Base-by-base conservation (phyloP, 2,329 filamentous ascomycete species). In the Dothiorella sarmentorum region DNA sequence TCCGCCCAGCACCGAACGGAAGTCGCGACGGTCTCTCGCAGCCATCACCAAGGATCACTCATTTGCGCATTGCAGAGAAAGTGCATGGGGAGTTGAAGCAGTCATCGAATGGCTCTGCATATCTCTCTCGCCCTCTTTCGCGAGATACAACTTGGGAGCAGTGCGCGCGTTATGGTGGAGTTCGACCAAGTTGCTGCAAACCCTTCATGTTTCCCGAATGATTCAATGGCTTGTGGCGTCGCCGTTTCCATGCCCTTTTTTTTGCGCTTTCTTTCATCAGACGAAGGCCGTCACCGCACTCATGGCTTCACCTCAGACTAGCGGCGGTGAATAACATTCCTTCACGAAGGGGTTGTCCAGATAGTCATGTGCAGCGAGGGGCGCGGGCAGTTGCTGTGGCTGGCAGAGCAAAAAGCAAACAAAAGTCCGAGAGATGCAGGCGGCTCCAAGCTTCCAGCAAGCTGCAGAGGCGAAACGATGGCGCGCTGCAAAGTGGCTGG, bases 401-500 rank as follows among this genome's bases (percentile, higher is more conserved):
- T 22, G 38, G 44, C 29, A 18, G 17, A 10, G 35, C 24, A 40
- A 22, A 18, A 7, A 37, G 22, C 33, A 53, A 40, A 40, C 49
- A 40, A 33, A 40, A 35, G 18, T 18, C 9, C 11, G 17, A 10
- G 11, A 26, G 15, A n/a, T 11, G 43, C 43, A n/a, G 24, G 43
- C 43, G 17, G 24, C 27, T 37, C 45, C 45, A 51, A 51, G 31
- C 18, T 35, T 7, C 45, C 7, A n/a, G 29, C 45, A 35, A 51
- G 45, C 35, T 55, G 51, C 51, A 55, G 51, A 13, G 27, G 27
- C 24, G 51, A 55, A 43, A 55, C 43, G 51, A 55, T 31, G 51
- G 51, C 51, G 24, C 20, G 38, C 37, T 55, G 51, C 35, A 55
- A 33, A 26, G 43, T 20, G 37, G 37, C 11, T 31, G 17, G 37